Evolutionary conservation across 768 basidiomycete species (phyloP).

Genomic region (Lanmaoa pseudosensibilis): DNA sequence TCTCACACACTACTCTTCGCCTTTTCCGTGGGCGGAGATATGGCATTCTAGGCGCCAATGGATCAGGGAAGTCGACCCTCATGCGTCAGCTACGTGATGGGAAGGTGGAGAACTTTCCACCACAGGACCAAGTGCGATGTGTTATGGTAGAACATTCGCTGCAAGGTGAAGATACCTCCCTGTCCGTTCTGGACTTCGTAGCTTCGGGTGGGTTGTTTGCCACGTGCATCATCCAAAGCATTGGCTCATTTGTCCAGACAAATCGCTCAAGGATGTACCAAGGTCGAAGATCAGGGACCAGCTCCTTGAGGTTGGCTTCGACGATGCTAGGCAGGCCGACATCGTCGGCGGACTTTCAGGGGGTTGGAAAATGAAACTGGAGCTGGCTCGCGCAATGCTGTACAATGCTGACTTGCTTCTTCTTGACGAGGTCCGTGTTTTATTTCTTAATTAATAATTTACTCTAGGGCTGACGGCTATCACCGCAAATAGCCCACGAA

Average conservation of each 20-base stretch:
- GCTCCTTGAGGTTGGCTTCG: constrained; percentile 87
- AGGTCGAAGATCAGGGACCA: constrained; percentile 75
- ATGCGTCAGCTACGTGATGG: constrained; percentile 94
- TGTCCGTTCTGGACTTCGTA: constrained; percentile 87
- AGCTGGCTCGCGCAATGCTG: constrained; percentile 93
- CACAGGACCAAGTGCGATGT: constrained; percentile 80
- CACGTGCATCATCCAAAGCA: constrained; percentile 1
- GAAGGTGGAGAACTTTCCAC: constrained; percentile 95
- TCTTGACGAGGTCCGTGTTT: constrained; percentile 72
- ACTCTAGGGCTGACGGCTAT: constrained; percentile 22
- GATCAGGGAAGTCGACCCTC: constrained; percentile 93
- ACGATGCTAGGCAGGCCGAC: constrained; percentile 80
- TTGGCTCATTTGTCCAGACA: constrained; percentile 47
- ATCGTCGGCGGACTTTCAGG: constrained; percentile 89
- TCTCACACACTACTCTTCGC: constrained; percentile 90
- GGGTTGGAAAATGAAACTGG: constrained; percentile 99
- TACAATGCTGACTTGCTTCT: constrained; percentile 87
- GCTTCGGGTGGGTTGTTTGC: constrained; percentile 59
- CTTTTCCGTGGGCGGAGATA: constrained; percentile 90
- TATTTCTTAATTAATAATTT: constrained; percentile 22
- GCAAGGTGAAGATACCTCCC: constrained; percentile 86
- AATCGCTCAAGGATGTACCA: constrained; percentile 59
- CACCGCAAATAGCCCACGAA: constrained; percentile 71
- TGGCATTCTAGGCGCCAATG: constrained; percentile 95
- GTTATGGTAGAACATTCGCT: constrained; percentile 98